phyloP scores from a whole-genome alignment of 805 yeast species.

The Cyberlindnera suaveolens region DNA sequence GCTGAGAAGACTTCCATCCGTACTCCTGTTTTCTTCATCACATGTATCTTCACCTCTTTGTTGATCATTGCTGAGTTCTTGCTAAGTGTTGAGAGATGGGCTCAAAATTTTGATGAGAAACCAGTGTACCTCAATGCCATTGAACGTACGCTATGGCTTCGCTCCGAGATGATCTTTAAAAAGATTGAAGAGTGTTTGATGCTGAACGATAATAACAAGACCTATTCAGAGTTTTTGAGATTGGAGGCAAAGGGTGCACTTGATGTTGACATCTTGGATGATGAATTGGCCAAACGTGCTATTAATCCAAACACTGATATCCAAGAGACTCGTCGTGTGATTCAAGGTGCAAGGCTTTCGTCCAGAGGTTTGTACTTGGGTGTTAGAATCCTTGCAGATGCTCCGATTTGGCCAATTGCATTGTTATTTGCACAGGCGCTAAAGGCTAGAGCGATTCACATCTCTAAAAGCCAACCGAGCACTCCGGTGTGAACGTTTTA shows the following conservation, averaged over 20 bases:
- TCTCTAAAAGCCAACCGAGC: slow-evolving; percentile 22
- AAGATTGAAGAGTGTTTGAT: slow-evolving; percentile 54
- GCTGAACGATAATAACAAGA: slow-evolving; percentile 45
- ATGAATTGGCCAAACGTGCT: slow-evolving; percentile 42
- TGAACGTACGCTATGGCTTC: slow-evolving; percentile 61
- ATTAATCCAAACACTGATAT: slow-evolving; percentile 38
- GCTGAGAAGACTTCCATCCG: slow-evolving; percentile 62
- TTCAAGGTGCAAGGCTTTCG: slow-evolving; percentile 44
- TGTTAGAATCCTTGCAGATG: slow-evolving; percentile 72
- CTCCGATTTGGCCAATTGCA: slow-evolving; percentile 84
- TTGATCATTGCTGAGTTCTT: slow-evolving; percentile 59
- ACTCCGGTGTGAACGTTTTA: slow-evolving; percentile 5
- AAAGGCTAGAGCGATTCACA: slow-evolving; percentile 52
- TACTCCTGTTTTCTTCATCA: slow-evolving; percentile 71
- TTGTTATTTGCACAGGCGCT: slow-evolving; percentile 74
- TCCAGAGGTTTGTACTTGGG: slow-evolving; percentile 61
- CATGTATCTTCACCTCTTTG: slow-evolving; percentile 60
- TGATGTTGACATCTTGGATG: slow-evolving; percentile 44
- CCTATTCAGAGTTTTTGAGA: slow-evolving; percentile 53
- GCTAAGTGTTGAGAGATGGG: slow-evolving; percentile 49
- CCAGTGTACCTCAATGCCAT: slow-evolving; percentile 31
- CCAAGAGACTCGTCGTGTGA: slow-evolving; percentile 39
- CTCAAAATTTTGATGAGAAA: slow-evolving; percentile 28
- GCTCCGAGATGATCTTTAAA: slow-evolving; percentile 52
- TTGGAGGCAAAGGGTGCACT: slow-evolving; percentile 55